Conservation (phyloP, 345 rosid species). For the Eucalyptus shirleyi region DNA sequence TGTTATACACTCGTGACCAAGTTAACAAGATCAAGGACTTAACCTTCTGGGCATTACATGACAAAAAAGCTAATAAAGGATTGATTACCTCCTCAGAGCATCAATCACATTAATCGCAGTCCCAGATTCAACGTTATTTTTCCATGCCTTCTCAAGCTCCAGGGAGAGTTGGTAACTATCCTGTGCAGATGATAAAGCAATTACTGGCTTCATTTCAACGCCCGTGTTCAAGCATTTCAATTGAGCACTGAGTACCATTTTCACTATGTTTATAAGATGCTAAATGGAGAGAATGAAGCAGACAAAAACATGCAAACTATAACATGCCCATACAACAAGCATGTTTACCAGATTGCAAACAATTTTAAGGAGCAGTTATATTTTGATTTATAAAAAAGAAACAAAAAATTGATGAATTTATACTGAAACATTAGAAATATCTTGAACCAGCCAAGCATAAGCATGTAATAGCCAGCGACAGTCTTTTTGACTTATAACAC, state of each 20-base stretch:
- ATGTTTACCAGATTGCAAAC: background rate
- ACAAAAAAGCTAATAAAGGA: background rate
- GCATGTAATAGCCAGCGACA: background rate
- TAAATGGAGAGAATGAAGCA: background rate
- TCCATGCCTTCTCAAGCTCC: constrained; percentile 80
- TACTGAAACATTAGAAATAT: background rate
- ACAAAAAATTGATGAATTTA: background rate
- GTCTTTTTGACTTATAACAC: background rate
- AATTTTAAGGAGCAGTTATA: background rate
- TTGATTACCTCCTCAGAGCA: constrained; percentile 52
- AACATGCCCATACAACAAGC: background rate
- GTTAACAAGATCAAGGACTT: background rate
- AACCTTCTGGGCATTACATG: background rate
- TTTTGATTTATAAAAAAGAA: background rate
- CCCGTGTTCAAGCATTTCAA: background rate
- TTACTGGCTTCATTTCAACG: background rate
- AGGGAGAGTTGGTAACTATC: constrained; percentile 74
- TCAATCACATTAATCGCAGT: constrained; percentile 51
- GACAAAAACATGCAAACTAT: background rate
- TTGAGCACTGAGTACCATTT: background rate
- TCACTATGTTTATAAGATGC: background rate
- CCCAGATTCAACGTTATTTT: constrained; percentile 35
- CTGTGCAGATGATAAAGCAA: constrained; percentile 19
- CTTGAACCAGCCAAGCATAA: background rate
- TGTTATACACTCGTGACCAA: background rate